Evolutionary conservation across 2,329 filamentous ascomycete genomes (phyloP).

Genomic region (Diaporthe helianthi): DNA sequence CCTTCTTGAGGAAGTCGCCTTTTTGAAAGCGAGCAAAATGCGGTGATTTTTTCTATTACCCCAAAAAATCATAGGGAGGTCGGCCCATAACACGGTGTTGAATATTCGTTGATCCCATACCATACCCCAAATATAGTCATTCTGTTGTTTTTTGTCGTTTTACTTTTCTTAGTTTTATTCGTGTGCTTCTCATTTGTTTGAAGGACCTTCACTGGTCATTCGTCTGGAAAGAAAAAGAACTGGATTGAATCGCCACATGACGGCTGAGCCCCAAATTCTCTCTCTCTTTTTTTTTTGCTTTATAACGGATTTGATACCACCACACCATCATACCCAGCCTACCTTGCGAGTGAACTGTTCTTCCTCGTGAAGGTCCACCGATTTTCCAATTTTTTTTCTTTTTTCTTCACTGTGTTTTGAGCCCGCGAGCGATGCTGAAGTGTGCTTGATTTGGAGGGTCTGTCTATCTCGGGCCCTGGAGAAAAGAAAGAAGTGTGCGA

Average conservation of each 20-base stretch:
- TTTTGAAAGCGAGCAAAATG: conserved; percentile 17
- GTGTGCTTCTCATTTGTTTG: conserved; percentile 32
- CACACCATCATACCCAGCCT: conserved; percentile 27
- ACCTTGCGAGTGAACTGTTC: neutral
- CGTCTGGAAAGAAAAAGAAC: conserved; percentile 32
- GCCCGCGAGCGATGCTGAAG: conserved; percentile 4
- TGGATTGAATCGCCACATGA: conserved; percentile 29
- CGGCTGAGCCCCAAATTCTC: conserved; percentile 26
- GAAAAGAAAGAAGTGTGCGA: neutral
- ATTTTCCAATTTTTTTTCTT: conserved; percentile 16
- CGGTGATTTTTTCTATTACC: conserved; percentile 10
- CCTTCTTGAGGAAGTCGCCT: conserved; percentile 24
- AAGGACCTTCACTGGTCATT: conserved; percentile 1
- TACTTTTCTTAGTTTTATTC: conserved; percentile 3
- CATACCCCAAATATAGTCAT: conserved; percentile 24
- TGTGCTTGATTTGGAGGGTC: conserved; percentile 15
- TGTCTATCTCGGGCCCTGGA: neutral
- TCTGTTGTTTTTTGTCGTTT: neutral
- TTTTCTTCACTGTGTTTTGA: neutral
- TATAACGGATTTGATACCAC: conserved; percentile 34
- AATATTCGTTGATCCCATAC: conserved; percentile 14
- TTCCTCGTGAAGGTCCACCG: conserved; percentile 4
- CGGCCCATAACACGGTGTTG: conserved; percentile 21
- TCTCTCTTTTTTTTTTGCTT: conserved; percentile 23
- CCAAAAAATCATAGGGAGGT: conserved; percentile 1